Evolutionary conservation across 2,329 filamentous ascomycete genomes (phyloP).

Genomic region (Xylariaceae sp.): DNA sequence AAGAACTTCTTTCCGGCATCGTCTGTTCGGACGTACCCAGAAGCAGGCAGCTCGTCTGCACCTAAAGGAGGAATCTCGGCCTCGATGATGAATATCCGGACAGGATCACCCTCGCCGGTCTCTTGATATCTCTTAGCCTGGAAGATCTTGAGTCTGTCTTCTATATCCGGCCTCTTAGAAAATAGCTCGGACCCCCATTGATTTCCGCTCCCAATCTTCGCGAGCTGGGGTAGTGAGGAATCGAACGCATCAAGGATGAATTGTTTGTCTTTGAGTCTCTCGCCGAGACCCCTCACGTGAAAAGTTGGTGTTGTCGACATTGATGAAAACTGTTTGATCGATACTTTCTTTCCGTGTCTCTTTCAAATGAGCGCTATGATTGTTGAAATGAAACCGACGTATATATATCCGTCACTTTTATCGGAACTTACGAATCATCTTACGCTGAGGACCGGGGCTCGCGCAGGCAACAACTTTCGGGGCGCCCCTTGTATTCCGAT

Average conservation of each 20-base stretch:
- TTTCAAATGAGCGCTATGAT: too few relatives aligned
- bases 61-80: conserved; percentile 6
- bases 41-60: conserved; percentile 5
- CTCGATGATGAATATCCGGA: conserved; percentile 25
- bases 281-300: conserved; percentile 10
- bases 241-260: conserved; percentile 29
- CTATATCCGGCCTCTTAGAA: conserved; percentile 6
- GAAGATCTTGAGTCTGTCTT: conserved; percentile 3
- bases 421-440: too few relatives aligned
- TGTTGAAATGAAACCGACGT: too few relatives aligned
- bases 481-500: too few relatives aligned
- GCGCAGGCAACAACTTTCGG: too few relatives aligned
- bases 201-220: conserved; percentile 22
- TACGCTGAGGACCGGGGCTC: too few relatives aligned
- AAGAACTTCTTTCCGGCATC: conserved; percentile 11
- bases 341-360: too few relatives aligned
- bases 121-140: conserved; percentile 10
- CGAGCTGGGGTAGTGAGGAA: conserved; percentile 23
- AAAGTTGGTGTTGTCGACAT: conserved; percentile 16
- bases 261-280: conserved; percentile 15
- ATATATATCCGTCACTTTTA: too few relatives aligned
- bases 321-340: background rate
- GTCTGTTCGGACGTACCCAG: conserved; percentile 6
- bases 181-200: conserved; percentile 27
- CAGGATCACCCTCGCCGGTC: conserved; percentile 18